A percentile compares a stretch with the other conserved stretches of the same genome.
Conservation (phyloP, 169 alveolate species). For the Cryptosporidium tyzzeri region DNA sequence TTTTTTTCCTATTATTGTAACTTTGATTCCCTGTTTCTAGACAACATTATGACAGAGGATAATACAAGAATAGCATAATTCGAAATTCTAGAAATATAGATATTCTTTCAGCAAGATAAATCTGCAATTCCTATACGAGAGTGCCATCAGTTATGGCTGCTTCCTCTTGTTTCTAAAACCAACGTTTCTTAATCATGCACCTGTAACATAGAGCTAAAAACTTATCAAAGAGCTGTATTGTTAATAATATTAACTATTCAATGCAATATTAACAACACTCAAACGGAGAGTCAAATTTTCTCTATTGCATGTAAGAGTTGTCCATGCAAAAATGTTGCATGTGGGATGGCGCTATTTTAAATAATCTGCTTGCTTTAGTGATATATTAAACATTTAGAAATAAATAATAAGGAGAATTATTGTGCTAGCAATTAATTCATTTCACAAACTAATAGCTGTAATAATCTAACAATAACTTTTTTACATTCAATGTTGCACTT, state of each 20-base stretch:
- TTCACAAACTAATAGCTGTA: neutral
- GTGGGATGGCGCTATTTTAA: conserved; percentile 9
- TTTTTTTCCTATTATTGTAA: too few species aligned
- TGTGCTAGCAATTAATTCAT: neutral
- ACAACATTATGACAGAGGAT: neutral
- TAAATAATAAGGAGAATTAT: neutral
- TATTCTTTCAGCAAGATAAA: neutral
- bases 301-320: neutral
- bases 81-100: too few species aligned
- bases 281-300: neutral
- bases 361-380: neutral
- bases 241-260: neutral
- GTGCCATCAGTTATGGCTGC: too few species aligned
- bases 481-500: neutral
- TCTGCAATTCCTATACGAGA: neutral
- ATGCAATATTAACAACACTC: neutral
- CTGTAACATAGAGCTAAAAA: neutral
- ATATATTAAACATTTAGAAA: neutral
- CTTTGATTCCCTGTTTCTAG: neutral
- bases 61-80: too few species aligned
- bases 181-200: neutral
- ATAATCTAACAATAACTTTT: neutral
- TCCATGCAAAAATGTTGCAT: neutral
- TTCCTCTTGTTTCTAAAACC: too few species aligned
- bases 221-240: too few species aligned